Base-by-base conservation (phyloP, 345 rosid species). In the Gossypium sturtianum region DNA sequence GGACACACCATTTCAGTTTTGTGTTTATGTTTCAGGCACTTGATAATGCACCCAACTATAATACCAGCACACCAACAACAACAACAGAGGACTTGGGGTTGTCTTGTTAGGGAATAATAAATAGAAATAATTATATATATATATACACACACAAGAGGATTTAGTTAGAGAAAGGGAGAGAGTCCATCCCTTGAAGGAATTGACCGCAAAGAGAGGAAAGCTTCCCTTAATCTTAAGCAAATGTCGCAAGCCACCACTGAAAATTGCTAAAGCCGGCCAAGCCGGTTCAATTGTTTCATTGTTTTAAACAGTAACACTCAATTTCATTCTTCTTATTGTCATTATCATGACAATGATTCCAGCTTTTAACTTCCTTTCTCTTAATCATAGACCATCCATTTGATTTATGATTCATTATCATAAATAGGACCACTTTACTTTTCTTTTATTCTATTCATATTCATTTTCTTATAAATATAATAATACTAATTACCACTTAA, bases 211-310 rank as follows among this genome's bases (percentile, higher is more conserved):
- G 76, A 83, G 81, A 81, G 78, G 82, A 58, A 73, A 75, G 84
- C 75, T 87, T 93, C 52, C 98, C 91, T 67, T 68, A 49, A 53
- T 86, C 73, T 83, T 73, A 91, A 93, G 97, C 94, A 93, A 91
- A 81, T 71, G 52, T 75, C 71, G 57, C 66, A 62, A 81, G 70
- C 23, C 72, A 78, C 23, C 72, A 78, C 83, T 74, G 52, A 48
- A 48, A 48, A 11, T 48, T 48, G 52, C 78, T 71, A 77, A 47
- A 77, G 84, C 95, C 88, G 87, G 82, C 89, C 83, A 53, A 67
- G 84, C 80, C 86, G 85, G 83, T 88, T 84, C 7, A 58, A 23
- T 58, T 57, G 15, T 58, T 27, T 71, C 62, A 57, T 57, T 57
- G 62, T 57, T 57, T 19, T 54, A 54, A 10, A 54, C 25, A 19